These are phyloP conservation scores for Sporothrix dimorphospora DNA, from an alignment of 2,329 filamentous ascomycete genomes.

Conservation along the genomic window DNA sequence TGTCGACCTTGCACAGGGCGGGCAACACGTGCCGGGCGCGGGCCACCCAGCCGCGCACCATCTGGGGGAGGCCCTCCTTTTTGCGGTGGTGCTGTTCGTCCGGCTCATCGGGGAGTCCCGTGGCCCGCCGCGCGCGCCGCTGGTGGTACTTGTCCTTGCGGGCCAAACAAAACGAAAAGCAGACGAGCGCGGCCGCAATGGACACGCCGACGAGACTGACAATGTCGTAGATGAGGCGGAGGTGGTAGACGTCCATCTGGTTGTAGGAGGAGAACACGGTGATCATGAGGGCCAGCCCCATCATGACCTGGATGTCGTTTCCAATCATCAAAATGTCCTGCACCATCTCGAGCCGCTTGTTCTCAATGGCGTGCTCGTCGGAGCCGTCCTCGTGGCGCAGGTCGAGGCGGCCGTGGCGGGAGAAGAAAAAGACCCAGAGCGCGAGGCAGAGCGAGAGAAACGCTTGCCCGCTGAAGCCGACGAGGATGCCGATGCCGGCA, in stretches of 20 bases:
- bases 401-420: constrained; percentile 38
- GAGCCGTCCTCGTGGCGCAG: constrained; percentile 38
- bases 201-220: constrained; percentile 42
- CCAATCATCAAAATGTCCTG: constrained; percentile 43
- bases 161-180: constrained; percentile 36
- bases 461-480: constrained; percentile 27
- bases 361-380: constrained; percentile 37
- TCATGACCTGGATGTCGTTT: constrained; percentile 41
- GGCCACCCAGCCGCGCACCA: background rate
- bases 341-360: constrained; percentile 40
- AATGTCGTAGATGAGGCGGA: constrained; percentile 42
- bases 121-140: background rate
- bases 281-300: constrained; percentile 39
- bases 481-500: constrained; percentile 40
- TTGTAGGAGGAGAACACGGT: constrained; percentile 37
- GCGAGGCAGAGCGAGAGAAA: constrained; percentile 4
- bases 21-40: background rate
- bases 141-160: constrained; percentile 20
- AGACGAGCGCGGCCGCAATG: constrained; percentile 41
- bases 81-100: background rate
- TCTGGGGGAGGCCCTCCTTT: background rate
- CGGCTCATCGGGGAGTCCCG: background rate
- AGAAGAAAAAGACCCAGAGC: constrained; percentile 31
- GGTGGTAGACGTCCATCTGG: constrained; percentile 40
- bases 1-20: background rate